These are phyloP conservation scores for Diaporthe australafricana DNA, from an alignment of 2,329 filamentous ascomycete species.

Conservation along the genomic window DNA sequence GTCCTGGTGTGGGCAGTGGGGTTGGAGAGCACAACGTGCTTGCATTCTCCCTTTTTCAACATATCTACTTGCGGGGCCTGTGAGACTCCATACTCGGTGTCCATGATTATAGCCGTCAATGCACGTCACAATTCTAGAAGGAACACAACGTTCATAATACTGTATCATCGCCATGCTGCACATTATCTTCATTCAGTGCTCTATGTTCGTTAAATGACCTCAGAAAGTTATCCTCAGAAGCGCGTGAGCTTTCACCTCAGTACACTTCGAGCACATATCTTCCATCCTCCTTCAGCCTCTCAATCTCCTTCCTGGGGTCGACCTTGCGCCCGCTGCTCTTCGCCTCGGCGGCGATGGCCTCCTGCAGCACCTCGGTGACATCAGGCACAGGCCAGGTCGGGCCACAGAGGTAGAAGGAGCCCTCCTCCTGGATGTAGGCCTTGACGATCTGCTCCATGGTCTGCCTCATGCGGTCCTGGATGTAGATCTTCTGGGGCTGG, in stretches of 20 bases:
- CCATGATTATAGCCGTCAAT: too few species aligned
- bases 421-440: conserved; percentile 88
- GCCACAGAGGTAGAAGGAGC: conserved; percentile 96
- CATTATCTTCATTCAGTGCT: neutral
- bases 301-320: conserved; percentile 90
- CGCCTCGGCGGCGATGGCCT: conserved; percentile 85
- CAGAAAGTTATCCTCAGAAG: neutral
- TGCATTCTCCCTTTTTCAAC: too few species aligned
- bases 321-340: conserved; percentile 81
- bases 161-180: neutral
- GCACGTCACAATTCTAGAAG: too few species aligned
- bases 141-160: neutral
- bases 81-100: too few species aligned
- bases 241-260: conserved; percentile 56
- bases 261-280: conserved; percentile 98
- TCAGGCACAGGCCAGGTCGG: conserved; percentile 99
- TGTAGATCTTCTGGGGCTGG: conserved; percentile 98
- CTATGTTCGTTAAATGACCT: neutral
- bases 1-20: too few species aligned
- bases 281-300: conserved; percentile 93
- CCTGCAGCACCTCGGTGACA: conserved; percentile 92
- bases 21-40: too few species aligned
- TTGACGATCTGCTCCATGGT: conserved; percentile 83
- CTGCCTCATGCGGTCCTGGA: conserved; percentile 97
- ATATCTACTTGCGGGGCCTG: too few species aligned